These are phyloP conservation scores for Chamaecyparis obtusa DNA, from an alignment of 75 land plant genomes.

Conservation along the genomic window DNA sequence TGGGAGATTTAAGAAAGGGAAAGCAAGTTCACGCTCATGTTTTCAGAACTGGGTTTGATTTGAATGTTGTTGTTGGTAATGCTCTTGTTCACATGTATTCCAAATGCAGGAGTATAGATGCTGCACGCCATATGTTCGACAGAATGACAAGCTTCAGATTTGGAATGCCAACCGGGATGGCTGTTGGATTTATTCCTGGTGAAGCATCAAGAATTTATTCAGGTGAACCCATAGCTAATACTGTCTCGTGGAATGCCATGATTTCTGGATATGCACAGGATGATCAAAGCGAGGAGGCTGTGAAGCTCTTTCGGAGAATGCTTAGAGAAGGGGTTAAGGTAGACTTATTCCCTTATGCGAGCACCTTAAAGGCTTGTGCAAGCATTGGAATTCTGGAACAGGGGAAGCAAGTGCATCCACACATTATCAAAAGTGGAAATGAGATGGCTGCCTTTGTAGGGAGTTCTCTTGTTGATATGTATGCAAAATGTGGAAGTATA, in stretches of 20 bases:
- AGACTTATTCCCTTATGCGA: constrained; percentile 8
- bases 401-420: constrained; percentile 10
- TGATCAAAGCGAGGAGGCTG: constrained; percentile 12
- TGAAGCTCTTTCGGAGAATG: constrained; percentile 18
- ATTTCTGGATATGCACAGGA: constrained; percentile 19
- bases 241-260: constrained; percentile 19
- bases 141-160: background rate
- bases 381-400: constrained; percentile 11
- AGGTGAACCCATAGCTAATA: background rate
- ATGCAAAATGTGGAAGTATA: constrained; percentile 16
- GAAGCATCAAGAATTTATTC: background rate
- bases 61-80: constrained; percentile 20
- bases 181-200: background rate
- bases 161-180: background rate
- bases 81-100: constrained; percentile 31
- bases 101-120: constrained; percentile 16
- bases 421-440: constrained; percentile 8
- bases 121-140: background rate
- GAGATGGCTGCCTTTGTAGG: constrained; percentile 15
- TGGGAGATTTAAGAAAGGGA: constrained; percentile 2
- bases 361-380: constrained; percentile 15
- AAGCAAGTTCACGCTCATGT: constrained; percentile 21
- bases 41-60: constrained; percentile 4
- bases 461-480: constrained; percentile 20
- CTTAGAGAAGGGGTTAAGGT: background rate